phyloP scores from a whole-genome alignment of 225 moss, liverwort and hornwort species.

The Antitrichia curtipendula region DNA sequence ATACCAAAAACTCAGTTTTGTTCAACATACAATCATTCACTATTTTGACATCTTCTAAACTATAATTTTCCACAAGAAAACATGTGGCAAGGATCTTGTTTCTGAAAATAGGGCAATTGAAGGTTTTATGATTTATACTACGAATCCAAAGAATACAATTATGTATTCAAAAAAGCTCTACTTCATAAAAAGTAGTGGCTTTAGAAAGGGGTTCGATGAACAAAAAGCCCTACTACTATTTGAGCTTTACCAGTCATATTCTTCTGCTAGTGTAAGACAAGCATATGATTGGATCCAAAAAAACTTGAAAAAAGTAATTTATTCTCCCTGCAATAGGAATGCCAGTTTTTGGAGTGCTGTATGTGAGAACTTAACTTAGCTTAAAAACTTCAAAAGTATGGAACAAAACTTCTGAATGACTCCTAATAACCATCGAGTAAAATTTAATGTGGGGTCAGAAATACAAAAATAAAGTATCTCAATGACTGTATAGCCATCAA shows the following conservation, averaged over 20 bases:
- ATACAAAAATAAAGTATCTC: background rate
- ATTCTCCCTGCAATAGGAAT: background rate
- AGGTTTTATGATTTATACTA: no score
- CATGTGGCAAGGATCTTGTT: background rate
- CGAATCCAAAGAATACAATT: background rate
- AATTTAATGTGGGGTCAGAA: background rate
- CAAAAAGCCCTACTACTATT: background rate
- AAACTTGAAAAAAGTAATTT: background rate
- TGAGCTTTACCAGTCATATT: background rate
- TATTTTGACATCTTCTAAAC: no score
- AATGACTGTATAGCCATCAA: background rate
- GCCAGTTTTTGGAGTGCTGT: background rate
- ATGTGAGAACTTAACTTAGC: background rate
- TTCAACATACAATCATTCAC: no score
- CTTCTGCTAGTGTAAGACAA: background rate
- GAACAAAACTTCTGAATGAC: background rate
- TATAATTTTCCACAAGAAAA: background rate
- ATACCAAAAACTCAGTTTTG: no score
- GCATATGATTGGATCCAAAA: background rate
- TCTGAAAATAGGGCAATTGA: no score
- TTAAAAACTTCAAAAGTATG: background rate
- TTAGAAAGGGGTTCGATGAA: background rate
- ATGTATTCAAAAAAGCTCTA: no score
- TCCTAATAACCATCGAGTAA: background rate
- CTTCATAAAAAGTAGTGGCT: background rate